Base-by-base conservation (phyloP, 1,139 yeast genomes). In the Sugiyamaella neomexicana region DNA sequence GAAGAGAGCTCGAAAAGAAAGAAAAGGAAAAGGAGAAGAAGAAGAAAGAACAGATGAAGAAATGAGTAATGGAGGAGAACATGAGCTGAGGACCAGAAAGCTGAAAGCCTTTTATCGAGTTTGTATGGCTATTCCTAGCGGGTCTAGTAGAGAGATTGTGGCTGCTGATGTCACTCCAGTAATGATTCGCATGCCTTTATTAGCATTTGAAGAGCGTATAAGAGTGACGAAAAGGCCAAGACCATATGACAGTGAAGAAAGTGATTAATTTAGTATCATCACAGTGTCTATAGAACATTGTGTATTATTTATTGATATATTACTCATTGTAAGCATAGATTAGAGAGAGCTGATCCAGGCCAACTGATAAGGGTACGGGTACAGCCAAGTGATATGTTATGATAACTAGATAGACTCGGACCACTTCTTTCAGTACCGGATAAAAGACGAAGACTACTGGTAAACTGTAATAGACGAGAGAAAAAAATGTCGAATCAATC, bases 1-100 rank as follows among this genome's bases (percentile, higher is more conserved):
- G 97, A 75, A 81, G 95, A 72, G 82, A 87, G 66, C 62, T 88
- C 13, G 96, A 87, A 67, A 85, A 79, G 69, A 70, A 69, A 25
- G 77, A 75, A 58, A 79, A 78, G 67, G 71, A 66, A 50, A 67
- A 20, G 25, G 71, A 66, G 51, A 73, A 76, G 65, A 71, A 68
- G 58, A 50, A 53, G 60, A 62, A 55, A 36, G 36, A 41, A 36
- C 41, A 41, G 51, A 41, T 13, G 36, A 41, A 49, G 37, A 49
- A 32, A 47, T 39, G 51, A 39, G 45, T n/a, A 20, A 40, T 17
- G 13, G 9, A 27, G 25, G 12, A 9, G 20, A n/a, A 42, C 25
- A 20, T 20, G 41, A 38, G 12, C 32, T 40, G 29, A 9, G 2
- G 3, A 40, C 44, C 17, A 40, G n/a, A n/a, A 40, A 8, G 13